phyloP scores from a whole-genome alignment of 2,329 filamentous ascomycete species.

The Colletotrichum sp. region DNA sequence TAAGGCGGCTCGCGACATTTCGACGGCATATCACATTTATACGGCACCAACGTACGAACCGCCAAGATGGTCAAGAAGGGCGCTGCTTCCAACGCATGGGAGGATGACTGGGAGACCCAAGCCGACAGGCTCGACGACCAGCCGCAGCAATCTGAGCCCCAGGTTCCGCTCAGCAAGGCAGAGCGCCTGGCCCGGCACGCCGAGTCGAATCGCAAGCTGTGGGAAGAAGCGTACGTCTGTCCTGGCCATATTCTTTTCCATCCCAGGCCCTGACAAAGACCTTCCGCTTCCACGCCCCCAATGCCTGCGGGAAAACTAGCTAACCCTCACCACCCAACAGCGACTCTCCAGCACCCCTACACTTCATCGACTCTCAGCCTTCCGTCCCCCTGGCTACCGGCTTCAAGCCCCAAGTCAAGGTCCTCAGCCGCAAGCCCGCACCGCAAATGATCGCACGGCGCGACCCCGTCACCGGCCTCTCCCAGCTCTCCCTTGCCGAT shows the following conservation, averaged over 20 bases:
- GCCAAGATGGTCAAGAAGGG: slow-evolving; percentile 52
- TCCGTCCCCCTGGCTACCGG: slow-evolving; percentile 68
- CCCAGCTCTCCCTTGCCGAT: slow-evolving; percentile 51
- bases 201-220: slow-evolving; percentile 84
- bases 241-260: too few species aligned
- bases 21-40: background rate
- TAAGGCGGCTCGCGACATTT: background rate
- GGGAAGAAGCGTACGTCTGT: slow-evolving; percentile 80
- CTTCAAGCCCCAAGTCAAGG: slow-evolving; percentile 83
- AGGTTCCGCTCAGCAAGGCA: slow-evolving; percentile 66
- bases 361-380: slow-evolving; percentile 73
- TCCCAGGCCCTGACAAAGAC: too few species aligned
- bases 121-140: slow-evolving; percentile 64
- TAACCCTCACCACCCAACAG: slow-evolving; percentile 42
- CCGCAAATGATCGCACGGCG: slow-evolving; percentile 63
- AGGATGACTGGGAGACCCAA: slow-evolving; percentile 84
- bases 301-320: background rate
- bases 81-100: slow-evolving; percentile 80
- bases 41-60: background rate
- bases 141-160: slow-evolving; percentile 36
- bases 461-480: slow-evolving; percentile 56
- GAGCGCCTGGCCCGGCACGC: slow-evolving; percentile 81
- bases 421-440: slow-evolving; percentile 82
- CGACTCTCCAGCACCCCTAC: slow-evolving; percentile 75
- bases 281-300: background rate